Evolutionary conservation across 257 asterid species (phyloP), one percentile per base, ranked within the genome.

Genomic region (Primulina tabacum): DNA sequence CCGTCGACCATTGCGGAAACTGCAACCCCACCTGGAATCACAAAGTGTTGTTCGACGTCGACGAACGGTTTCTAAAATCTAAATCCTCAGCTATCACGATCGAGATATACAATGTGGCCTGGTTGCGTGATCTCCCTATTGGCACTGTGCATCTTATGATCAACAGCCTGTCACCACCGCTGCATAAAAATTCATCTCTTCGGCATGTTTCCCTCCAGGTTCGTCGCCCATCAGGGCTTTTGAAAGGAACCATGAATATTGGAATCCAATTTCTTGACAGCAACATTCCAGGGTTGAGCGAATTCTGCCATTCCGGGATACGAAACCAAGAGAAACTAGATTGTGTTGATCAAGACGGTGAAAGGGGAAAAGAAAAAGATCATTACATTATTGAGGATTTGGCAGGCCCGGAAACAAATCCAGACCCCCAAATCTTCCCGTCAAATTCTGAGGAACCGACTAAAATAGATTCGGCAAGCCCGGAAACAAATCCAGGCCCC

Each of bases 61-160:
- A 81, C 4, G 80, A 81, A 2, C 26, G 69, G 8, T 81, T 81
- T 34, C 81, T 84, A 18, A 78, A 33, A n/a, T 70, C 80, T 7
- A 84, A 75, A 53, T 4, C 74, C 3, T 58, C 88, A 1, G 63
- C 64, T 0, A 9, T 84, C 47, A 73, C 71, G 2, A 66, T 84
- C 7, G 86, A 77, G 69, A 78, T 84, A 73, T 84, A 79, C 33
- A 84, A 81, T 2, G 80, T 81, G 7, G 86, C 84, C 0, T 84
- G 86, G 86, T 67, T 84, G 57, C 84, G 86, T 0, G 89, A 84
- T 72, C 76, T 79, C 6, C 89, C 89, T 7, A 79, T 84, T 3
- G 86, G 89, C 35, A 81, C 83, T 1, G 65, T 85, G 0, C 71
- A 65, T 7, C 78, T 84, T 30, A 34, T 66, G 35, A 70, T 84